Conservation (phyloP, 2,329 filamentous ascomycete species). For the Aureobasidium pullulans region DNA sequence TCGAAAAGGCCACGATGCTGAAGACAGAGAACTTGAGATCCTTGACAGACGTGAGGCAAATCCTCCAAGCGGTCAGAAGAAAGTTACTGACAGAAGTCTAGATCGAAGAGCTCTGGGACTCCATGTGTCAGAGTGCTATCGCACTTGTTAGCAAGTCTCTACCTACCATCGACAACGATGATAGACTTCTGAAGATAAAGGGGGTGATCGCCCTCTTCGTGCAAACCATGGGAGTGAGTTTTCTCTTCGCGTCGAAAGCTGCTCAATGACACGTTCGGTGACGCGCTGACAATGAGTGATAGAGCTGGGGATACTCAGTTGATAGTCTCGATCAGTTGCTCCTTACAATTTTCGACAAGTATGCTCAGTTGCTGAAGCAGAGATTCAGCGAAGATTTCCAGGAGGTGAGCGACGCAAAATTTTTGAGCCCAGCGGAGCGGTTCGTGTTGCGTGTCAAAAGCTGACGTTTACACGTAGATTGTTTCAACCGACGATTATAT, state of each 20-base stretch:
- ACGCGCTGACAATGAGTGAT: slow-evolving; percentile 15
- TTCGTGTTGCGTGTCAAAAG: neutral
- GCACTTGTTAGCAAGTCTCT: slow-evolving; percentile 73
- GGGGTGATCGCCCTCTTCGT: slow-evolving; percentile 89
- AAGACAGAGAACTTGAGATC: slow-evolving; percentile 77
- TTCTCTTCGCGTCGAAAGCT: neutral
- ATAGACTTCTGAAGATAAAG: slow-evolving; percentile 89
- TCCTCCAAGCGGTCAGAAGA: neutral
- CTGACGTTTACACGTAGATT: slow-evolving; percentile 36
- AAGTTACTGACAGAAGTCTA: slow-evolving; percentile 27
- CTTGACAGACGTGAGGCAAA: slow-evolving; percentile 61
- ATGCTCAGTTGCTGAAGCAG: slow-evolving; percentile 81
- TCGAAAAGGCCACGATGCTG: slow-evolving; percentile 89
- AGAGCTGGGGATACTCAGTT: slow-evolving; percentile 88
- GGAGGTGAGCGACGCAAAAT: slow-evolving; percentile 51
- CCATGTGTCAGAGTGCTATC: slow-evolving; percentile 86
- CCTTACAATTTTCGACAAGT: slow-evolving; percentile 86
- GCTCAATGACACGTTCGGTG: neutral
- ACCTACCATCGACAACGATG: slow-evolving; percentile 74
- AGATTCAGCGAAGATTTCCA: slow-evolving; percentile 94
- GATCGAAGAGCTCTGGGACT: slow-evolving; percentile 98
- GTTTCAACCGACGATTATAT: slow-evolving; percentile 96
- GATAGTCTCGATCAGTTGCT: slow-evolving; percentile 74
- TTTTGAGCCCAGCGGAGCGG: neutral
- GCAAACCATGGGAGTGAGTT: slow-evolving; percentile 85